Evolutionary conservation across 2,329 filamentous ascomycete genomes (phyloP), one percentile per base, ranked within the genome.

Genomic region (Verticillium tricorpus): DNA sequence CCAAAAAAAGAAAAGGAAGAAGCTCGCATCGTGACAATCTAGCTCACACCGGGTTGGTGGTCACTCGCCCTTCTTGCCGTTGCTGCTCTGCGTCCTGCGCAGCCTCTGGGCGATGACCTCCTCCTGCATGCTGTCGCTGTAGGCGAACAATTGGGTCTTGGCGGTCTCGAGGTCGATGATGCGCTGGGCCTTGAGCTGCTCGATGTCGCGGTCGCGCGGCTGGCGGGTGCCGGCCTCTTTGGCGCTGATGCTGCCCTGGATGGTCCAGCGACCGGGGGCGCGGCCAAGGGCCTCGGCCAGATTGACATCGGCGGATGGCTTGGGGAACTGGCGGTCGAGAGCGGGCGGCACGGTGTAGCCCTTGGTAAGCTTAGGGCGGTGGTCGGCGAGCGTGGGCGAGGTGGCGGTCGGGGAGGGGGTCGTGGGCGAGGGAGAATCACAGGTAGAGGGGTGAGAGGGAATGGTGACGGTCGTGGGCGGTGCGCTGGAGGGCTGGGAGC

Each of bases 61-160:
- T 35, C 22, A 50, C 9, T 12, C 19, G n/a, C n/a, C 22, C 19
- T 50, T 50, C 45, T 50, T 50, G 45, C 17, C 39, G 39, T 6
- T 50, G 45, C 34, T 11, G 34, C 45, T 50, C 45, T 50, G 45
- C 45, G n/a, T 50, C 45, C 45, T n/a, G 19, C 45, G 45, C 45
- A 50, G 45, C 19, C 45, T 50, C 45, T 50, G 45, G n/a, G 45
- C 45, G 17, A 8, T 11, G 45, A 50, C 45, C 54, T 56, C 54
- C 25, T 31, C 54, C 54, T 31, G 25, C 54, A 70, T 62, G 50
- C 69, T 64, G 31, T 67, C 69, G 60, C 75, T 73, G 35, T 74
- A 74, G 56, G 74, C 74, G 17, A 80, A 74, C 17, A 85, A 72
- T 37, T 81, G 75, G 63, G 69, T 72, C 76, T 85, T 85, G 32